Conservation (phyloP, 2,329 filamentous ascomycete species). For the Pleoardoris graminearum region DNA sequence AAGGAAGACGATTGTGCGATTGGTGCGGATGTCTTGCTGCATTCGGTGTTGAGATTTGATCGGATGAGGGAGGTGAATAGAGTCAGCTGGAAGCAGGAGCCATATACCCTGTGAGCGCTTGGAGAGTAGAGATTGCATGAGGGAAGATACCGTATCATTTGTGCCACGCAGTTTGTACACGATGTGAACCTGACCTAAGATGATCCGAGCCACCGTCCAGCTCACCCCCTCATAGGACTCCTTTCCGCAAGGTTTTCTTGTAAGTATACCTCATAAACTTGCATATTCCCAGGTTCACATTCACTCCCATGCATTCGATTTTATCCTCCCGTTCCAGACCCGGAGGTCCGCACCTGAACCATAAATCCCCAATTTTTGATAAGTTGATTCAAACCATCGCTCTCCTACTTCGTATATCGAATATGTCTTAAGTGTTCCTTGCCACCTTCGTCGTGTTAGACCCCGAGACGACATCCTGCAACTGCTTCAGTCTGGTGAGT, state of each 20-base stretch:
- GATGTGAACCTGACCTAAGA: too few species aligned
- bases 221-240: too few species aligned
- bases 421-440: not conserved
- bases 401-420: not conserved
- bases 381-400: not conserved
- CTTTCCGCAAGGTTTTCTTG: too few species aligned
- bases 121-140: not conserved
- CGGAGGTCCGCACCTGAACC: too few species aligned
- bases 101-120: slow-evolving; percentile 26
- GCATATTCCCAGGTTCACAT: too few species aligned
- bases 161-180: too few species aligned
- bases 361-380: too few species aligned
- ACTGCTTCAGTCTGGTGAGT: not conserved
- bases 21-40: slow-evolving; percentile 55
- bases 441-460: not conserved
- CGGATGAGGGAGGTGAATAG: slow-evolving; percentile 45
- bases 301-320: too few species aligned
- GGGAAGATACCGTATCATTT: not conserved
- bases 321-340: too few species aligned
- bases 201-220: too few species aligned
- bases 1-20: slow-evolving; percentile 52
- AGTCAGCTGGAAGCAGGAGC: slow-evolving; percentile 37
- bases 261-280: too few species aligned
- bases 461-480: not conserved
- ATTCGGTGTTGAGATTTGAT: slow-evolving; percentile 56